A percentile compares a stretch with the other conserved stretches of the same genome.
phyloP scores from a whole-genome alignment of 2,329 filamentous ascomycete genomes.

The Annulohypoxylon truncatum region DNA sequence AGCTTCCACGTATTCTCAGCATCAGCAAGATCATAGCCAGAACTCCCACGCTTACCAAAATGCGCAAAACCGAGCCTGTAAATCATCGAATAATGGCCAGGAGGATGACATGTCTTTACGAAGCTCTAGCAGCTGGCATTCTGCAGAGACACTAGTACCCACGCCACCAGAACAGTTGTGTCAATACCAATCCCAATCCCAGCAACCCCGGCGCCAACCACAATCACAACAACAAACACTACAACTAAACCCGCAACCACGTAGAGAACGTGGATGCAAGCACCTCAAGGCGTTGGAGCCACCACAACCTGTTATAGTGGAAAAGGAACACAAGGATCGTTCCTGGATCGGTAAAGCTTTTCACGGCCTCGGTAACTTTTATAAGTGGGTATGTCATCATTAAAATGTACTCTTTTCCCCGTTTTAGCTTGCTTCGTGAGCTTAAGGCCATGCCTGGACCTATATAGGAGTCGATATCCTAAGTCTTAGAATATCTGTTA shows the following conservation, averaged over 20 bases:
- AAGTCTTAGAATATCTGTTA: no score
- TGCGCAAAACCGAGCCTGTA: background rate
- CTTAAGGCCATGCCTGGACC: no score
- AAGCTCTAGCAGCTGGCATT: background rate
- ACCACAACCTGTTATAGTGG: background rate
- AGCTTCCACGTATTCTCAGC: background rate
- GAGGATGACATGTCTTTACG: background rate
- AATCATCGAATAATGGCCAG: background rate
- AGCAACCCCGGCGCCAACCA: no score
- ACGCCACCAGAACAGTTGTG: background rate
- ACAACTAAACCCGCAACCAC: background rate
- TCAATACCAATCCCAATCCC: background rate
- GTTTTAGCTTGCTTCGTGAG: no score
- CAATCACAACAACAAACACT: no score
- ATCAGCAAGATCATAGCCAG: background rate
- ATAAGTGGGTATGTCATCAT: background rate
- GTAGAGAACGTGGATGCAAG: background rate
- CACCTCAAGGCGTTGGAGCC: background rate
- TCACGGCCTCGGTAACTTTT: background rate
- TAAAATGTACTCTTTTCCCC: background rate
- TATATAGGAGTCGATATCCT: no score
- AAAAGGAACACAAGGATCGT: background rate
- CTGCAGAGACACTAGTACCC: background rate
- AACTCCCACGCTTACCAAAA: background rate
- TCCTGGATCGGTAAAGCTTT: background rate